Percentiles rank a stretch among this genome's conserved stretches.
These are phyloP conservation scores for Halophytophthora polymorphica DNA, from an alignment of 352 stramenopile genomes.

Conservation along the genomic window DNA sequence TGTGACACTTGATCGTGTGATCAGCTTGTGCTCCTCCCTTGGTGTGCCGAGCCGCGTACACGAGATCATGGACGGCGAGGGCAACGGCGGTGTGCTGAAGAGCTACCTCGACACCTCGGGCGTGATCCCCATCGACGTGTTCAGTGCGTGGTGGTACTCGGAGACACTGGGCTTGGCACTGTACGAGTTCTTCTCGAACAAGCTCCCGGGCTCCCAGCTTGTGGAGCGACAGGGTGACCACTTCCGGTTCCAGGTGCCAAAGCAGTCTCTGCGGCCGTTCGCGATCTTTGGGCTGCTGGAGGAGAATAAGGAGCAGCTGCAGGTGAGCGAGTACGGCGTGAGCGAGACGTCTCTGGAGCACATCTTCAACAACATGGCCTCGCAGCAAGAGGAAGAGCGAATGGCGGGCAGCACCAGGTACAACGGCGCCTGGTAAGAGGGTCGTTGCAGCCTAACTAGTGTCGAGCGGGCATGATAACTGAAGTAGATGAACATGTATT, in stretches of 20 bases:
- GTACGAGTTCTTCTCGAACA: conserved; percentile 35
- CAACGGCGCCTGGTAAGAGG: conserved; percentile 21
- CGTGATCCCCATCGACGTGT: conserved; percentile 47
- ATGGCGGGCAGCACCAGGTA: conserved; percentile 37
- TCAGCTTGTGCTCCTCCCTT: conserved; percentile 35
- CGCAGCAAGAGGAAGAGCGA: conserved; percentile 61
- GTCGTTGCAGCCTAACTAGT: too few relatives aligned
- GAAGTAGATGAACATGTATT: too few relatives aligned
- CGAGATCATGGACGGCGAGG: conserved; percentile 34
- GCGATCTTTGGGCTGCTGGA: conserved; percentile 82
- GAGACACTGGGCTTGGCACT: conserved; percentile 39
- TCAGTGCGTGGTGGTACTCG: conserved; percentile 55
- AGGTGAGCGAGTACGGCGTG: conserved; percentile 86
- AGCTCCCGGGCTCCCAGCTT: conserved; percentile 40
- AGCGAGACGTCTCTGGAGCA: conserved; percentile 89
- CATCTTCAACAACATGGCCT: conserved; percentile 92
- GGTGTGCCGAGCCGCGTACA: conserved; percentile 30
- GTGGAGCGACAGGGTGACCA: conserved; percentile 64
- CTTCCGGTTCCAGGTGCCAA: conserved; percentile 72
- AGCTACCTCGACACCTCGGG: conserved; percentile 44
- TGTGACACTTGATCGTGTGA: conserved; percentile 24
- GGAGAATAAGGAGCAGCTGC: conserved; percentile 45
- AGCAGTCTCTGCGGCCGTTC: conserved; percentile 43
- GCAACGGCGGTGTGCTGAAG: conserved; percentile 38
- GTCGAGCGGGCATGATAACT: too few relatives aligned